These are phyloP conservation scores for Rhizopogon parksii DNA, from an alignment of 1,284 basidiomycete genomes.

Conservation along the genomic window DNA sequence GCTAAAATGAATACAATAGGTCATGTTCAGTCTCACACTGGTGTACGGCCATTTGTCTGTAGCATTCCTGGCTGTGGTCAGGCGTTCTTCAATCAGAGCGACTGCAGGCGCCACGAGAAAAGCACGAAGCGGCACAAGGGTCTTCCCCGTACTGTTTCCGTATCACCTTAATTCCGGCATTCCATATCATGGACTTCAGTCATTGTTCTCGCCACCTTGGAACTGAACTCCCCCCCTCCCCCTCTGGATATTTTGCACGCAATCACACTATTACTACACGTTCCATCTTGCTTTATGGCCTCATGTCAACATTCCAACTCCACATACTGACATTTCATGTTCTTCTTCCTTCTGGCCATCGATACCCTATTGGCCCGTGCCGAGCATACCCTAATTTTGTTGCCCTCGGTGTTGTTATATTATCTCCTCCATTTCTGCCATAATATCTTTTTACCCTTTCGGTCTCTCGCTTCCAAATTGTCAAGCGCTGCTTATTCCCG, in stretches of 20 bases:
- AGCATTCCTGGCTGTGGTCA: conserved; percentile 21
- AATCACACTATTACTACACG: not conserved
- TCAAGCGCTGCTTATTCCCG: not conserved
- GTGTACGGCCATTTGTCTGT: conserved; percentile 23
- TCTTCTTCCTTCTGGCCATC: not conserved
- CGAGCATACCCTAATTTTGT: not conserved
- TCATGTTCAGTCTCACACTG: conserved; percentile 27
- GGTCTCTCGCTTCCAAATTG: not conserved
- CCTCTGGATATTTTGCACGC: not conserved
- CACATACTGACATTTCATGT: not conserved
- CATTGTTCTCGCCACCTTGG: too few relatives aligned
- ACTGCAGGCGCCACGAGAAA: conserved; percentile 29
- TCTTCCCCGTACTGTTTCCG: not conserved
- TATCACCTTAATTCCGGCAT: not conserved
- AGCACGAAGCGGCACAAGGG: conserved; percentile 28
- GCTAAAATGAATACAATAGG: conserved; percentile 10
- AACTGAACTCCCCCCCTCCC: not conserved
- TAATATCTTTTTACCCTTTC: not conserved
- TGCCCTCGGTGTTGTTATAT: not conserved
- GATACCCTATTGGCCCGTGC: not conserved
- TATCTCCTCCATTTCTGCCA: not conserved
- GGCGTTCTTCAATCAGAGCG: conserved; percentile 28
- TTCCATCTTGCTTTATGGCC: not conserved
- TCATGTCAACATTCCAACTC: not conserved
- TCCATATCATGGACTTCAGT: not conserved